Evolutionary conservation across 2,329 filamentous ascomycete species (phyloP), one percentile per base, ranked within the genome.

Genomic region (Tolypocladium tropicale): DNA sequence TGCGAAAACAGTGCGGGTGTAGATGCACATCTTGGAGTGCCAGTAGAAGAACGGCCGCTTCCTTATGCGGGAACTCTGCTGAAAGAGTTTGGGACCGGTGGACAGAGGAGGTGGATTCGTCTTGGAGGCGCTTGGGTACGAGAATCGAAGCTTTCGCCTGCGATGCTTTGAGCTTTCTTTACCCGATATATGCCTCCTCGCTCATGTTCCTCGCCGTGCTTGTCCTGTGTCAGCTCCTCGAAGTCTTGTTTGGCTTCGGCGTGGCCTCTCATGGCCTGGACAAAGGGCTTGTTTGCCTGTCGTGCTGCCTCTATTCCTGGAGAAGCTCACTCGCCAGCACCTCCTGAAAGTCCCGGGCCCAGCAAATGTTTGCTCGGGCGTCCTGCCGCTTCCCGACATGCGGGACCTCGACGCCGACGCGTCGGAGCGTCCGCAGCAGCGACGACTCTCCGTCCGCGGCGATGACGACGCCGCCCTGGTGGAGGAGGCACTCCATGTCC

Each of bases 401-500:
- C 2, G 69, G 68, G 5, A 76, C 74, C 10, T 59, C 56, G 18
- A 72, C 57, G 2, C 73, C 71, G 0, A 79, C 54, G 14, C 75
- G 69, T 3, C 58, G 57, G 32, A 79, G 60, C 4, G 71, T 69
- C 51, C 59, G 61, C 52, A 77, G 56, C 37, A 79, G 62, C 25
- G 62, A 59, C n/a, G 62, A 68, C 6, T 57, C 61, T 57, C 68
- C 68, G 18, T 68, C 62, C 39, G 74, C 63, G 1, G 75, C 71
- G 41, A 84, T 71, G 46, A 78, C 74, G 25, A 82, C 67, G 4
- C 79, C 81, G 6, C 69, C 67, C 2, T 65, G 67, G 25, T 66
- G 63, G 4, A 81, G 60, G 39, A 84, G 65, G 57, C 80, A 83
- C 62, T 77, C 75, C 56, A 83, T 65, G 63, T 84, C 81, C 2